Percentiles rank a stretch among this genome's conserved stretches.
Evolutionary conservation across 2,329 filamentous ascomycete genomes (phyloP).

Genomic region (Colletotrichum tamarilloi): DNA sequence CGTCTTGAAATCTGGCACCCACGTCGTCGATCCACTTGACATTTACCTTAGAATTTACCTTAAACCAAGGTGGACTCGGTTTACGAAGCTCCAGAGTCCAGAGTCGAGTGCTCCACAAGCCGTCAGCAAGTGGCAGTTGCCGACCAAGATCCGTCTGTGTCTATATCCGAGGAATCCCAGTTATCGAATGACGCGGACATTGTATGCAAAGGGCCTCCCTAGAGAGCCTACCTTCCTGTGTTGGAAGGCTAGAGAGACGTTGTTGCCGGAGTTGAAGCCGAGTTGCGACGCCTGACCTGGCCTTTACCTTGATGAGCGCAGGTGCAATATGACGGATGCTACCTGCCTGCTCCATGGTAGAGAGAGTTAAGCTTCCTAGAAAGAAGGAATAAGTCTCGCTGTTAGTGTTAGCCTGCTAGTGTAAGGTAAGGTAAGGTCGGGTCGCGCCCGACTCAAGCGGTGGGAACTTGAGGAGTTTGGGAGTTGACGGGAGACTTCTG

Average conservation of each 20-base stretch:
- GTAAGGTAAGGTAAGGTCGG: background rate
- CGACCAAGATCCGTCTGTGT: background rate
- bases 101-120: background rate
- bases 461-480: background rate
- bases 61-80: background rate
- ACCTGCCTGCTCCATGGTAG: slow-evolving; percentile 9
- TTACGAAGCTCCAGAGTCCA: background rate
- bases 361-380: background rate
- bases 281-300: background rate
- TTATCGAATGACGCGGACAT: background rate
- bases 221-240: background rate
- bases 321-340: background rate
- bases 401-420: background rate
- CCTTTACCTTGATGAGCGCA: background rate
- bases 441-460: slow-evolving; percentile 19
- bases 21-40: background rate
- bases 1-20: background rate
- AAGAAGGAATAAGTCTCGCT: background rate
- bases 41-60: slow-evolving; percentile 1
- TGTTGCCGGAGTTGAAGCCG: background rate
- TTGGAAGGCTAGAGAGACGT: background rate
- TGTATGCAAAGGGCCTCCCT: background rate
- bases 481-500: background rate
- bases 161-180: background rate
- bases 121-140: background rate